Evolutionary conservation across 768 basidiomycete genomes (phyloP), one percentile per base, ranked within the genome.

Genomic region (Solioccasus polychromus): DNA sequence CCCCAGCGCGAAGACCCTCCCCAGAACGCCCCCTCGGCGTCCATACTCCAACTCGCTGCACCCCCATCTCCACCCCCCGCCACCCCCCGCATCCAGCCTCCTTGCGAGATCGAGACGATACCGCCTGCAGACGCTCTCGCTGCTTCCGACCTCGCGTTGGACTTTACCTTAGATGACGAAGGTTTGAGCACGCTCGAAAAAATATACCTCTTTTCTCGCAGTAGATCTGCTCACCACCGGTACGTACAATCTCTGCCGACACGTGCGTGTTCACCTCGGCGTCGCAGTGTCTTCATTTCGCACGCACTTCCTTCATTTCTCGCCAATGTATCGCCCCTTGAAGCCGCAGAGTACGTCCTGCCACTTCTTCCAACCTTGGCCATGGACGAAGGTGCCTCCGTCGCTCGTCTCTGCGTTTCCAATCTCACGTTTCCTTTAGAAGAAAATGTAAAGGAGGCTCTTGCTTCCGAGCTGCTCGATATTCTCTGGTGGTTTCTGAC

Each of bases 401-500:
- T n/a, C 48, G 26, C 39, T 25, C 43, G 28, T 42, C 50, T 34
- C 36, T 35, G 20, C 12, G 8, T 15, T 26, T 15, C 31, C 1
- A 35, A 25, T 44, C 45, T 63, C 45, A 25, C 38, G 5, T 31
- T 15, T 32, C 52, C 28, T 48, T 26, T 58, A 91, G 92, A 95
- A 49, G 92, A 95, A 59, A 64, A 75, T 35, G 91, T 96, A 42
- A 89, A 88, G 62, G 92, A 94, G 64, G 88, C 90, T 6, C 80
- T 96, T 19, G 84, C 89, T 1, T 75, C 80, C 2, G 84, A 89
- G 53, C 72, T 98, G 9, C 82, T 89, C 29, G 70, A 78, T 39
- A 79, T 95, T 54, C 79, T 96, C 38, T 96, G 92, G 92, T 95
- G 91, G 83, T 97, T 95, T 68, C 83, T 90, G 56, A 80, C 83